These are phyloP conservation scores for Pleurotus platypus DNA, from an alignment of 768 basidiomycete species.

Conservation along the genomic window DNA sequence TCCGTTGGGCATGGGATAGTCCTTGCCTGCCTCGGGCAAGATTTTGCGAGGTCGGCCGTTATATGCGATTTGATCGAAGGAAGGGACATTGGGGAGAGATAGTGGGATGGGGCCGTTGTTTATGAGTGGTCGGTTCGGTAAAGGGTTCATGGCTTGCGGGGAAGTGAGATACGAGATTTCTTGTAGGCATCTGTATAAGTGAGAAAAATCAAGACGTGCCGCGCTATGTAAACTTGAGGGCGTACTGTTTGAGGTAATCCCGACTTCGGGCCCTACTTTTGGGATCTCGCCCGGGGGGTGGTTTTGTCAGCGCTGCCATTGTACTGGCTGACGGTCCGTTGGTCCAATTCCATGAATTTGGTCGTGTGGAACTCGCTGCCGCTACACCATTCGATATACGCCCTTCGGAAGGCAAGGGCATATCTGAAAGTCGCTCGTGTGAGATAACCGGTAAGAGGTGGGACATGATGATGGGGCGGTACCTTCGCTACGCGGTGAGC, in stretches of 20 bases:
- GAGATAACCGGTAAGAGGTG: neutral
- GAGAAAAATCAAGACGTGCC: conserved; percentile 11
- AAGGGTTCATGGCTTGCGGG: conserved; percentile 94
- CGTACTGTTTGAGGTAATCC: conserved; percentile 96
- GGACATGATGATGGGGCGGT: conserved; percentile 10
- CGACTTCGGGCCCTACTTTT: conserved; percentile 92
- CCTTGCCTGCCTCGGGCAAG: conserved; percentile 72
- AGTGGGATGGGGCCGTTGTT: conserved; percentile 63
- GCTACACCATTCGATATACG: conserved; percentile 62
- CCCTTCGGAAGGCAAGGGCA: conserved; percentile 60
- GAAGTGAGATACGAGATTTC: conserved; percentile 98
- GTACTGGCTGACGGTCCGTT: conserved; percentile 39
- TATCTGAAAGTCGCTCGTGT: conserved; percentile 41
- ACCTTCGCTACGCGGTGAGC: conserved; percentile 88
- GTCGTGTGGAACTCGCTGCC: conserved; percentile 40
- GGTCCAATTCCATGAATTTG: conserved; percentile 54
- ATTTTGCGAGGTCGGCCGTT: conserved; percentile 81
- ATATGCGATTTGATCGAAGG: conserved; percentile 70
- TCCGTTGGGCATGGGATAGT: conserved; percentile 64
- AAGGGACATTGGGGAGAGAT: conserved; percentile 66
- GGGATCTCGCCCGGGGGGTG: conserved; percentile 84
- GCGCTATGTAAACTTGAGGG: conserved; percentile 13
- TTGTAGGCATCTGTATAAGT: conserved; percentile 74
- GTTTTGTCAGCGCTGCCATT: conserved; percentile 52
- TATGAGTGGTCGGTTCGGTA: conserved; percentile 81